A percentile compares a stretch with the other conserved stretches of the same genome.
Conservation (phyloP, 306 rosid species). For the Cercis canadensis region DNA sequence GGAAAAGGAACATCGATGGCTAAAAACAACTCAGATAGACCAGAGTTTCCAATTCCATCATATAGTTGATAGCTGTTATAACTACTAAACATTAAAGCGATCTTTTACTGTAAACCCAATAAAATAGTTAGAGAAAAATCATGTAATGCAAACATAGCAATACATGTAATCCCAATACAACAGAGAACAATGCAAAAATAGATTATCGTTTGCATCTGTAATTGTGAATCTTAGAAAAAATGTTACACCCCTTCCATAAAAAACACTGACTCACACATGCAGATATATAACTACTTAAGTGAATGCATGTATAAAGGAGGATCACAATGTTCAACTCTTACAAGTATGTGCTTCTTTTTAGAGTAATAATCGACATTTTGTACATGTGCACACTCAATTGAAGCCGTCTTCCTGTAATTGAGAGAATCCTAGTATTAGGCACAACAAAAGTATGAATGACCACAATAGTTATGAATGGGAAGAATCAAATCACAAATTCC, state of each 20-base stretch:
- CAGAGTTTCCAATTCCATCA: neutral
- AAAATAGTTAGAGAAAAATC: neutral
- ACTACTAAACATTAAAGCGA: neutral
- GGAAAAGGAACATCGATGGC: neutral
- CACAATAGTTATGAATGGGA: neutral
- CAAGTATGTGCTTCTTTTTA: slow-evolving; percentile 75
- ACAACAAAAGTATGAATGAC: slow-evolving; percentile 13
- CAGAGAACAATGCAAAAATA: slow-evolving; percentile 15
- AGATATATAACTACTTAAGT: slow-evolving; percentile 7
- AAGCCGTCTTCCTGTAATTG: slow-evolving; percentile 77
- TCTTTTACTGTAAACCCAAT: neutral
- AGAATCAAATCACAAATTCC: slow-evolving; percentile 10
- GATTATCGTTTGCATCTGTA: slow-evolving; percentile 7
- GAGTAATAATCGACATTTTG: slow-evolving; percentile 79
- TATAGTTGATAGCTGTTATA: neutral
- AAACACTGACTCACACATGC: no score
- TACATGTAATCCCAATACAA: neutral
- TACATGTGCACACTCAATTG: slow-evolving; percentile 82
- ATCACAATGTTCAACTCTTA: slow-evolving; percentile 51
- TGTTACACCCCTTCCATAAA: neutral
- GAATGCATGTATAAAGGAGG: slow-evolving; percentile 18
- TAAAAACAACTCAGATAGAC: neutral
- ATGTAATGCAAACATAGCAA: slow-evolving; percentile 21
- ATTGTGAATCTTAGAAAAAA: slow-evolving; percentile 18
- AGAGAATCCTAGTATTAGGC: slow-evolving; percentile 39